These are phyloP conservation scores for Draba incana DNA, from an alignment of 345 rosid species.

Conservation along the genomic window DNA sequence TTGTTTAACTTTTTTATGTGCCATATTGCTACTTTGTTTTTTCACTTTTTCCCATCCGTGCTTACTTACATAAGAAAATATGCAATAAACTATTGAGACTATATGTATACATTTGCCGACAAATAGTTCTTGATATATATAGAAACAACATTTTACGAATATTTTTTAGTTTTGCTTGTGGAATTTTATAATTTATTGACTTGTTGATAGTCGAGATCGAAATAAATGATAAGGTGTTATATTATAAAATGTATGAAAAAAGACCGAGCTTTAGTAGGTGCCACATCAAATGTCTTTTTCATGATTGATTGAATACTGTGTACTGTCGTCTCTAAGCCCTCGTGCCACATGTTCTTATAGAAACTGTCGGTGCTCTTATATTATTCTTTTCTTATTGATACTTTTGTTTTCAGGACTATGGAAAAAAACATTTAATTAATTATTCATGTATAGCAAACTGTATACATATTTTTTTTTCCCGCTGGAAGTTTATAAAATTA, in stretches of 20 bases:
- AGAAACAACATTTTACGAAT: slow-evolving; percentile 2
- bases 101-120: slow-evolving; percentile 42
- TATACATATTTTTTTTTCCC: no score
- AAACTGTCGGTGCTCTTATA: slow-evolving; percentile 52
- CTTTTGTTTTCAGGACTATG: not conserved
- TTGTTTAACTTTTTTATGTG: not conserved
- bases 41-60: not conserved
- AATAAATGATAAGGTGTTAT: not conserved
- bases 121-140: slow-evolving; percentile 24
- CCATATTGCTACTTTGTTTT: slow-evolving; percentile 9
- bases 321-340: slow-evolving; percentile 36
- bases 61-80: not conserved
- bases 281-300: slow-evolving; percentile 50
- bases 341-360: slow-evolving; percentile 47
- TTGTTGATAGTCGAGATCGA: not conserved
- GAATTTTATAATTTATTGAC: slow-evolving; percentile 17
- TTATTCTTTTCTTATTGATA: not conserved
- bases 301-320: slow-evolving; percentile 38
- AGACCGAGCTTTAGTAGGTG: slow-evolving; percentile 35
- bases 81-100: slow-evolving; percentile 27
- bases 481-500: no score
- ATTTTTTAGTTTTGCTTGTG: not conserved
- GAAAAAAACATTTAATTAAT: not conserved
- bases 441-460: not conserved
- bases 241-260: slow-evolving; percentile 3